Evolutionary conservation across 371 early-diverging fungal genomes (phyloP).

Genomic region (Lichtheimia ramosa): DNA sequence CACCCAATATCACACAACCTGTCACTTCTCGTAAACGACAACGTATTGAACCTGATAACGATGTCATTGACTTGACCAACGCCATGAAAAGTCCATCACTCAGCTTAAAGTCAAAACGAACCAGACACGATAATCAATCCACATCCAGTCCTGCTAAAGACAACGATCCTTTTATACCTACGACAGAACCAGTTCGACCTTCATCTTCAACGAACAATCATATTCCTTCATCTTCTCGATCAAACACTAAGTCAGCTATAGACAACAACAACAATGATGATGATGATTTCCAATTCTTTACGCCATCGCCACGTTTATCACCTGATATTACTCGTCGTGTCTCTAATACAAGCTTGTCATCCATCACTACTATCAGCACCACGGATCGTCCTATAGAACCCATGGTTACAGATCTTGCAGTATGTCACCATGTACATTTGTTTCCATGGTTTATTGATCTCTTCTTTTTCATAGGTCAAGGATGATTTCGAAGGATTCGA

Average conservation of each 20-base stretch:
- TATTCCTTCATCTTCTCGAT: neutral
- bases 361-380: neutral
- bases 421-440: too few relatives aligned
- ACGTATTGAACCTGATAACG: neutral
- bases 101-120: conserved; percentile 2
- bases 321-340: too few relatives aligned
- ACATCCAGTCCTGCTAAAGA: neutral
- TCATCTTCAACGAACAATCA: too few relatives aligned
- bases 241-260: neutral
- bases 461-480: neutral
- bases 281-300: too few relatives aligned
- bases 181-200: too few relatives aligned
- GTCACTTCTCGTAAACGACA: conserved; percentile 1
- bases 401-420: neutral
- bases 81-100: neutral
- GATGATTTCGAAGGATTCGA: neutral
- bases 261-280: neutral
- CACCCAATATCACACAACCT: neutral
- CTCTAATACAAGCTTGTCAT: neutral
- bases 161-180: too few relatives aligned
- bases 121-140: neutral
- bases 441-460: too few relatives aligned
- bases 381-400: neutral
- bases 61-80: conserved; percentile 1
- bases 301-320: too few relatives aligned